phyloP scores from a whole-genome alignment of 2,329 filamentous ascomycete genomes.

The Fusarium chaquense region DNA sequence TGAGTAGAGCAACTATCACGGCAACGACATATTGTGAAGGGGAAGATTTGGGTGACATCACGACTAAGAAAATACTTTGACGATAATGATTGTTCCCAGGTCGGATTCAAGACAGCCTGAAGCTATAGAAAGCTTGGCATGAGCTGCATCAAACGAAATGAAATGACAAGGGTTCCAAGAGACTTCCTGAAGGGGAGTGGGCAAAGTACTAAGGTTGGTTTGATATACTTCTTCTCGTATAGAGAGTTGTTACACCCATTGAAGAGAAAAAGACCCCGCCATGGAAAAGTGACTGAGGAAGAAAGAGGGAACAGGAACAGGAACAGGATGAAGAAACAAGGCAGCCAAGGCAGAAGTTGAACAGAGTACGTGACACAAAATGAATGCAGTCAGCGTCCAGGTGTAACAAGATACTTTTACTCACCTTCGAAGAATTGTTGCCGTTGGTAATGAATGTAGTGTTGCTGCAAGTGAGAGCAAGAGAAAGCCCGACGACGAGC shows the following conservation, averaged over 20 bases:
- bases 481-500: slow-evolving; percentile 22
- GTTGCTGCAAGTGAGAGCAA: slow-evolving; percentile 43
- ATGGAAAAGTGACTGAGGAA: slow-evolving; percentile 13
- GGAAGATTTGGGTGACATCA: slow-evolving; percentile 24
- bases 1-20: slow-evolving; percentile 43
- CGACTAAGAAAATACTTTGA: slow-evolving; percentile 15
- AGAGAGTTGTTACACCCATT: slow-evolving; percentile 30
- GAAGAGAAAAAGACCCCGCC: slow-evolving; percentile 33
- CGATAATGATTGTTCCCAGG: slow-evolving; percentile 6
- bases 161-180: not conserved
- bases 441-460: slow-evolving; percentile 29
- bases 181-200: not conserved
- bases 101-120: not conserved
- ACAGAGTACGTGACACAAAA: slow-evolving; percentile 21
- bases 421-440: slow-evolving; percentile 44
- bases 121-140: slow-evolving; percentile 8
- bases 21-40: slow-evolving; percentile 30
- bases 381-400: slow-evolving; percentile 39
- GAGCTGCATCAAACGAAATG: not conserved
- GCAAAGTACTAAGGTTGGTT: slow-evolving; percentile 1
- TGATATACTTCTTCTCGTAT: slow-evolving; percentile 29
- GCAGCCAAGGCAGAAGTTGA: slow-evolving; percentile 37
- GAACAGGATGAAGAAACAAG: slow-evolving; percentile 18
- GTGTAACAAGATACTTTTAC: slow-evolving; percentile 36
- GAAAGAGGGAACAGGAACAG: slow-evolving; percentile 2